These are phyloP conservation scores for Yarrowia galli DNA, from an alignment of 1,139 yeast species.

Conservation along the genomic window DNA sequence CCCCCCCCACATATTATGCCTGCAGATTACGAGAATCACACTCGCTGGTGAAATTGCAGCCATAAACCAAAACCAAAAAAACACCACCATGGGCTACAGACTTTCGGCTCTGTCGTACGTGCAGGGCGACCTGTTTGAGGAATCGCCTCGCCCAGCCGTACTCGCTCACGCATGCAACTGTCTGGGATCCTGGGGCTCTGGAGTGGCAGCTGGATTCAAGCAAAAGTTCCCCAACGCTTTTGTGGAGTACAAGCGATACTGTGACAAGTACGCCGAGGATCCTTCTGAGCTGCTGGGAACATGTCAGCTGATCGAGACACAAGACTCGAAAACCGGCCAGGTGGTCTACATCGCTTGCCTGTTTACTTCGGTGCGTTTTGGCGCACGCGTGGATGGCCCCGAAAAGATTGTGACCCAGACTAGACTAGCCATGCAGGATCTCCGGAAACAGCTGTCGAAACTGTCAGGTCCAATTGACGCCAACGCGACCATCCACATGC, in stretches of 20 bases:
- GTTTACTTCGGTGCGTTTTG: slow-evolving; percentile 63
- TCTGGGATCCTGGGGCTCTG: slow-evolving; percentile 85
- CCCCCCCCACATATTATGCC: not conserved
- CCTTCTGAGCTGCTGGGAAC: slow-evolving; percentile 59
- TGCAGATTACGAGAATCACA: too few species aligned
- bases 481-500: slow-evolving; percentile 60
- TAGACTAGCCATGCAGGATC: slow-evolving; percentile 56
- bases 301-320: slow-evolving; percentile 57
- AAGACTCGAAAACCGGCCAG: slow-evolving; percentile 50
- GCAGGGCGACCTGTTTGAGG: slow-evolving; percentile 64
- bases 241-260: slow-evolving; percentile 57
- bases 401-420: slow-evolving; percentile 60
- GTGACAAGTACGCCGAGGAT: slow-evolving; percentile 50
- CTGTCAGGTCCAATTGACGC: slow-evolving; percentile 24
- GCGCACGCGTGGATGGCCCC: slow-evolving; percentile 53
- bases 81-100: slow-evolving; percentile 32
- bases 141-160: slow-evolving; percentile 53
- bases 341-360: slow-evolving; percentile 62
- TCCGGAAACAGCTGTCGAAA: slow-evolving; percentile 53
- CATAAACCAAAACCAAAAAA: too few species aligned
- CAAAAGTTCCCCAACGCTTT: slow-evolving; percentile 62
- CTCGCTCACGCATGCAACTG: slow-evolving; percentile 83
- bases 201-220: slow-evolving; percentile 67
- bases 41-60: too few species aligned
- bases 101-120: slow-evolving; percentile 51